These are phyloP conservation scores for Lipomyces oligophaga DNA, from an alignment of 805 yeast species.

Conservation along the genomic window DNA sequence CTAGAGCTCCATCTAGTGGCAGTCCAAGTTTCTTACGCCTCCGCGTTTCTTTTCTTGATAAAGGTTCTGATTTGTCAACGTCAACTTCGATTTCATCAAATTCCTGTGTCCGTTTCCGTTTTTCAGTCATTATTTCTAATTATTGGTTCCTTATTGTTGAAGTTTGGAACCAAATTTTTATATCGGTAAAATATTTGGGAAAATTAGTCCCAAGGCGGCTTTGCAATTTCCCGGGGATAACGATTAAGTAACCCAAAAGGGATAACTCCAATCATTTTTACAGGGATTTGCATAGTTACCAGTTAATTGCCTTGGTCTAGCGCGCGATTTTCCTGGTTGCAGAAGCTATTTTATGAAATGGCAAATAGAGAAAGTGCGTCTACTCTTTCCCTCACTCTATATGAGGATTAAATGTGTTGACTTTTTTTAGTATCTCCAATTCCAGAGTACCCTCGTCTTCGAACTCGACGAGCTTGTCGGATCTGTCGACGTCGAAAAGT, in stretches of 20 bases:
- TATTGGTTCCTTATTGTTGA: neutral
- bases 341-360: too few relatives aligned
- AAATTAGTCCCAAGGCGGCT: too few relatives aligned
- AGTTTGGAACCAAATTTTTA: conserved; percentile 2
- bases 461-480: conserved; percentile 28
- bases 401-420: too few relatives aligned
- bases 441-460: conserved; percentile 28
- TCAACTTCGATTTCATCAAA: conserved; percentile 43
- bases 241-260: too few relatives aligned
- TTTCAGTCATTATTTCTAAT: neutral
- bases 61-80: conserved; percentile 61
- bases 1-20: conserved; percentile 22
- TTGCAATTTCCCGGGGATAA: too few relatives aligned
- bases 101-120: conserved; percentile 14
- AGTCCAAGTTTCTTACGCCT: conserved; percentile 49
- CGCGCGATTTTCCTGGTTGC: too few relatives aligned
- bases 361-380: too few relatives aligned
- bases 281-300: too few relatives aligned
- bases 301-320: too few relatives aligned
- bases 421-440: conserved; percentile 29
- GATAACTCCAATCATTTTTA: too few relatives aligned
- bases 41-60: conserved; percentile 89
- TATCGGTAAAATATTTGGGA: neutral
- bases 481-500: conserved; percentile 28
- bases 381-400: too few relatives aligned